Base-by-base conservation (phyloP, 1,139 yeast genomes). In the Blastobotrys elegans region DNA sequence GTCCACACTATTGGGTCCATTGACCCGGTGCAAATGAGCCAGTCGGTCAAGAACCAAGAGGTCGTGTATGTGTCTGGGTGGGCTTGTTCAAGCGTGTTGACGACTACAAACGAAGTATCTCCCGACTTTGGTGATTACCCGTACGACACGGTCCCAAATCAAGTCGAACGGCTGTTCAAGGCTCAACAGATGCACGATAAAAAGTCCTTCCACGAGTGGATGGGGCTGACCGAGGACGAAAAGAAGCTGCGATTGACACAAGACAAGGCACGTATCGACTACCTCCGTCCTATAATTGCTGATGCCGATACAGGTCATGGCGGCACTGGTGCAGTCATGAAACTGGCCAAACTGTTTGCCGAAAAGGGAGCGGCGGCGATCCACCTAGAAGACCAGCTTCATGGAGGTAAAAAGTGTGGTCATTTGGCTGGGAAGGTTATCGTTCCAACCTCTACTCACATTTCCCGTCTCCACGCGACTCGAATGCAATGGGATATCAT, bases 301-400 rank as follows among this genome's bases (percentile, higher is more conserved):
- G 85, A 80, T 58, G 85, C 76, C 8, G 85, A 80, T 54, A 80
- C 82, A 57, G 85, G 85, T 8, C 83, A 79, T 59, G 85, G 85
- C n/a, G 83, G 85, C 17, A 66, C 75, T 17, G 77, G 82, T 2
- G 74, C 84, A 0, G 81, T 80, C 17, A 77, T 79, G 80, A 80
- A 80, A 59, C 64, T 77, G 42, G 80, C 84, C 35, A 80, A 80
- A 60, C 60, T 79, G 46, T 80, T 80, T 65, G 83, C 80, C 17
- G 85, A 80, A 60, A 69, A 74, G 21, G 85, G 85, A 20, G 84
- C 84, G 2, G 80, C 84, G 10, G 84, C 78, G 38, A 76, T 80
- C 43, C 85, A 80, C 59, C 64, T 79, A 27, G 85, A 80, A 54
- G 85, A 80, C 60, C 83, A 79, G 60, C 67, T 79, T 36, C 82